These are phyloP conservation scores for Pichia sp. DNA, from an alignment of 1,139 yeast species.

Conservation along the genomic window DNA sequence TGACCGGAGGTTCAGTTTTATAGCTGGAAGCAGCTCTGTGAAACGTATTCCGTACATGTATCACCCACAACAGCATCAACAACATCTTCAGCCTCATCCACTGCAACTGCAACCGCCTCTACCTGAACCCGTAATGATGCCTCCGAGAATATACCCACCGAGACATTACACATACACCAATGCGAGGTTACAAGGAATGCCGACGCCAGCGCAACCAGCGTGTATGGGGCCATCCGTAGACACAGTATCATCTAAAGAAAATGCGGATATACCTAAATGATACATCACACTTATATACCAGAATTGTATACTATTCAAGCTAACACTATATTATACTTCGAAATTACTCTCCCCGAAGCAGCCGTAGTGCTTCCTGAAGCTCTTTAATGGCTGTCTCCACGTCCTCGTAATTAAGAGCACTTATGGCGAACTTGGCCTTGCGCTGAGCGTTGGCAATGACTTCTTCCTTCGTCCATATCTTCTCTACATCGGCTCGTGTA, in stretches of 20 bases:
- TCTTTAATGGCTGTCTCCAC: constrained; percentile 74
- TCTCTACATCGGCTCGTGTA: constrained; percentile 39
- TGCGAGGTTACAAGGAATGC: no score
- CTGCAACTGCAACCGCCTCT: background rate
- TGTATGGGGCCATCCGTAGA: no score
- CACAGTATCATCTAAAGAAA: no score
- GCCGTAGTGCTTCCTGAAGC: constrained; percentile 52
- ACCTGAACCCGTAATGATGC: no score
- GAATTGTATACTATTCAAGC: no score
- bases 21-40: no score
- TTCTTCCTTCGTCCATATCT: constrained; percentile 53
- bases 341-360: constrained; percentile 26
- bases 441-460: constrained; percentile 67
- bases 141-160: no score
- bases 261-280: no score
- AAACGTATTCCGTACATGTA: background rate
- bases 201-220: no score
- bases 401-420: constrained; percentile 92
- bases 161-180: no score
- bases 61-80: background rate
- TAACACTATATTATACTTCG: background rate
- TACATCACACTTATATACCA: no score
- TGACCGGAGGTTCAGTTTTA: no score
- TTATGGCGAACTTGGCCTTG: constrained; percentile 84
- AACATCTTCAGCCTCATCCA: constrained; percentile 1